Conservation (phyloP, 768 basidiomycete genomes). For the Cantharellus anzutake region DNA sequence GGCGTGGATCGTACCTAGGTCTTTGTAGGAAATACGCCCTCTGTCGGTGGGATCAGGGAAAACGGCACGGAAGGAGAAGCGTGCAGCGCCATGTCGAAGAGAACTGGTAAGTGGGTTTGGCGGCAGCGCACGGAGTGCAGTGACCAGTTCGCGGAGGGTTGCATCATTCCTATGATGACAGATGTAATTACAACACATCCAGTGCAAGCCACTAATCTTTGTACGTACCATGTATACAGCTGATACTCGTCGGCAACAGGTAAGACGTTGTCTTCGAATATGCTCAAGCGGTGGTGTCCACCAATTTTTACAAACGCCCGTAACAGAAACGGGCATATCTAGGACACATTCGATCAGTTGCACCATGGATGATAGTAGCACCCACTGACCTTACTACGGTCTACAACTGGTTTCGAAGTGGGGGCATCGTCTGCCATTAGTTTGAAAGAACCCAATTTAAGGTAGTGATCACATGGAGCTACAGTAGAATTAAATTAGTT, state of each 20-base stretch:
- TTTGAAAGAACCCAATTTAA: no score
- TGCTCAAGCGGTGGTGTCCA: slow-evolving; percentile 46
- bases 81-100: slow-evolving; percentile 64
- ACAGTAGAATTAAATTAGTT: no score
- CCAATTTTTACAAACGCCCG: slow-evolving; percentile 71
- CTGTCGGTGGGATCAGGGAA: slow-evolving; percentile 42
- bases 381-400: no score
- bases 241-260: slow-evolving; percentile 72
- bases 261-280: slow-evolving; percentile 61
- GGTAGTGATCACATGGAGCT: no score
- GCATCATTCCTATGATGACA: slow-evolving; percentile 47
- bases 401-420: no score
- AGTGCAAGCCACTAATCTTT: background rate
- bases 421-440: no score
- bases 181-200: background rate
- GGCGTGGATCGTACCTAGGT: slow-evolving; percentile 64
- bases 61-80: slow-evolving; percentile 63
- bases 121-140: slow-evolving; percentile 52
- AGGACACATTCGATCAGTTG: background rate
- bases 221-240: slow-evolving; percentile 55
- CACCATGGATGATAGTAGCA: no score
- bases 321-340: slow-evolving; percentile 71
- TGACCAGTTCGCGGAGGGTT: slow-evolving; percentile 59
- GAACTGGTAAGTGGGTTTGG: slow-evolving; percentile 36
- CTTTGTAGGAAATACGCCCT: slow-evolving; percentile 55